These are phyloP conservation scores for Pterocarpus macrocarpus DNA, from an alignment of 306 rosid genomes.

Conservation along the genomic window DNA sequence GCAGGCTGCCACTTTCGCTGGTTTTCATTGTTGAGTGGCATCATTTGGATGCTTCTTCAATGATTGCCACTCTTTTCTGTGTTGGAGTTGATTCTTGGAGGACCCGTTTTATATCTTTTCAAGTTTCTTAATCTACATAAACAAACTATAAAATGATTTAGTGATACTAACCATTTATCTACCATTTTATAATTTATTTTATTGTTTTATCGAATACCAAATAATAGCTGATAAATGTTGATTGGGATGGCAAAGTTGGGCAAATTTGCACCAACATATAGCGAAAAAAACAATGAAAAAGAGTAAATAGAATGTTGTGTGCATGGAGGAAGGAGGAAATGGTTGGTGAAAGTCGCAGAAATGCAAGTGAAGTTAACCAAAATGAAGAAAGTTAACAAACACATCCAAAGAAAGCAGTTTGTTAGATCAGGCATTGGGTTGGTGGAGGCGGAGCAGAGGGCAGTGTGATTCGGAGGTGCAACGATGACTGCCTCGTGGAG, in stretches of 20 bases:
- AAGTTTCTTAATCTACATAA: conserved; percentile 40
- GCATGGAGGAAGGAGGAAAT: conserved; percentile 11
- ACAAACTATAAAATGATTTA: conserved; percentile 44
- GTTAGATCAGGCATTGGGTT: too few species aligned
- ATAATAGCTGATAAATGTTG: conserved; percentile 51
- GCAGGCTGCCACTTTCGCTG: background rate
- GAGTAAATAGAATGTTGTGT: conserved; percentile 43
- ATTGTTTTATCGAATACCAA: conserved; percentile 27
- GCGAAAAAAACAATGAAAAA: conserved; percentile 28
- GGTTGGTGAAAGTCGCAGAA: conserved; percentile 48
- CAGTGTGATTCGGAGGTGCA: too few species aligned
- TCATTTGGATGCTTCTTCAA: conserved; percentile 63
- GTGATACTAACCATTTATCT: conserved; percentile 63
- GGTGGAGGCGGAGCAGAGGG: too few species aligned
- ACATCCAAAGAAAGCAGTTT: conserved; percentile 6
- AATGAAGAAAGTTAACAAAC: conserved; percentile 36
- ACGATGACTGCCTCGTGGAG: too few species aligned
- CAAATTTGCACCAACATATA: conserved; percentile 48
- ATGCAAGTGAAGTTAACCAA: conserved; percentile 37
- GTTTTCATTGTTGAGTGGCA: conserved; percentile 46
- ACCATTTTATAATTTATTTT: conserved; percentile 38
- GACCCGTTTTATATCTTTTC: conserved; percentile 61
- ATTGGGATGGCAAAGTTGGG: conserved; percentile 46
- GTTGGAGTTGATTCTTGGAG: conserved; percentile 55
- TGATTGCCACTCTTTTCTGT: conserved; percentile 69